Base-by-base conservation (phyloP, 148 eudicot species). In the Diospyros lotus region DNA sequence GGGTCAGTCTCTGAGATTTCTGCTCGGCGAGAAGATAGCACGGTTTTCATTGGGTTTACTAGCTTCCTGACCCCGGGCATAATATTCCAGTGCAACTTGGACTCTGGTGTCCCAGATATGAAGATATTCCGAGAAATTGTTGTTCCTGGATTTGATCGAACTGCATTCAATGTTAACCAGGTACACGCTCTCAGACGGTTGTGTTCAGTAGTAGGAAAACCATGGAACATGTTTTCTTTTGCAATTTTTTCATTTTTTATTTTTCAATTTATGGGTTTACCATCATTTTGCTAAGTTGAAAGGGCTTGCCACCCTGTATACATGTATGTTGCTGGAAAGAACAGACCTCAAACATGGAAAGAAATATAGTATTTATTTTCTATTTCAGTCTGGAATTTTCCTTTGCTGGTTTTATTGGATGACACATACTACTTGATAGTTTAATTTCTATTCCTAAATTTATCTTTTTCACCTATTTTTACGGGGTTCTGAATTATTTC, bases 11-110 rank as follows among this genome's bases (percentile, higher is more conserved):
- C 83, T 72, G 91, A 79, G 63, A 80, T 95, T 82, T 90, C 96
- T 83, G 86, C 85, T 50, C 76, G 87, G 67, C 86, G 99, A 1
- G 80, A 92, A 80, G 94, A 95, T 73, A 85, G 74, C 50, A 71
- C 72, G 7, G 58, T 92, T 51, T 95, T 95, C 75, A 72, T 92
- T 73, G 86, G 82, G 71, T 91, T 90, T 84, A 84, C 89, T 39
- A 92, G 96, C 92, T 95, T 95, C 81, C 85, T 95, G 13, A 79
- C 91, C 73, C 99, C 99, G 2, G 94, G 97, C 41, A 86, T 90
- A 59, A 88, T 93, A 54, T 95, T 92, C 74, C 88, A 86, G 77
- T 95, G 91, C 66, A 78, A 89, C 64, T 82, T 92, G 72, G 83
- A 80, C 51, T 68, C 79, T 5, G 85, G 78, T 67, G 83, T 75